Evolutionary conservation across 768 basidiomycete genomes (phyloP), one percentile per base, ranked within the genome.

Genomic region (Leccinum incarnatum): DNA sequence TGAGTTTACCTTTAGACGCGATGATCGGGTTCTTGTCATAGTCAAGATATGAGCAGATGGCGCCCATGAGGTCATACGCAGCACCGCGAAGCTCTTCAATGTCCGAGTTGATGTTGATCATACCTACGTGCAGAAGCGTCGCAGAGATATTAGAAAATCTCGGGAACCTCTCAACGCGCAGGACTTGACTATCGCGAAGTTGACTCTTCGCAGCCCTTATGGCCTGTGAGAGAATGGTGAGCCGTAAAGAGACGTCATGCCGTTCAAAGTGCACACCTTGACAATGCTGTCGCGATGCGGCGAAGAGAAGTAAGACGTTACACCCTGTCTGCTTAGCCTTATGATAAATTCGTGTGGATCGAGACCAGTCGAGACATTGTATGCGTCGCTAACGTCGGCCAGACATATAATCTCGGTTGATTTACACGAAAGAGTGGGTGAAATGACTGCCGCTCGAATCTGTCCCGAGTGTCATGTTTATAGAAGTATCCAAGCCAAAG

Each of bases 141-240:
- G 93, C 90, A 7, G 91, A 88, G 19, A 94, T 87, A 65, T 94
- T 95, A 3, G 87, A 90, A 59, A 92, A 87, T 54, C 89, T 81
- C 7, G 89, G 84, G 62, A 88, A 86, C 9, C 91, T 79, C 59
- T 89, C 89, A 4, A 81, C 73, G 7, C 83, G 74, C 1, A 78
- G 70, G 29, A 76, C 69, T 36, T 81, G 82, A 7, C 74, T 77
- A 45, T 85, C 83, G 59, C 83, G 85, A 65, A 89, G 76, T 25
- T 81, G 81, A 21, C 83, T 84, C 69, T 94, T 94, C 1, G 91
- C 87, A n/a, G 79, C 77, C 37, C 91, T 83, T 59, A 94, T 86
- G 3, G 83, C 74, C 92, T 94, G 45, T 34, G 49, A 32, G 34
- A 53, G 15, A 32, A 55, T 36, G 45, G 34, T 68, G 10, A 61